Base-by-base conservation (phyloP, 306 rosid species). In the Casuarina equisetifolia region DNA sequence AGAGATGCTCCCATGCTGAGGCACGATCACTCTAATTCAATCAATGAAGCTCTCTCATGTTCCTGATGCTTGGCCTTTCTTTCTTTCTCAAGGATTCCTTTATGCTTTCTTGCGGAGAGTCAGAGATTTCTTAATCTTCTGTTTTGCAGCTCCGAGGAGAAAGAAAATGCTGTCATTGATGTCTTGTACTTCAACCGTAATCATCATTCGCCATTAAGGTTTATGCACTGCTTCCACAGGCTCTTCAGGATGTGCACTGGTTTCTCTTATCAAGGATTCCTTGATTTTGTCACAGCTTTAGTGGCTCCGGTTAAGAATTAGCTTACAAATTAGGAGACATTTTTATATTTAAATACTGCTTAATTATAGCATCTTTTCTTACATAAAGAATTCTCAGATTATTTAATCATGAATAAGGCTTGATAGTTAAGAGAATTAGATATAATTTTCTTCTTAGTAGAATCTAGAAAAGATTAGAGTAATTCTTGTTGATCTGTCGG, bases 1-100 rank as follows among this genome's bases (percentile, higher is more conserved):
- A 69, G 46, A 43, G 78, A 74, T 70, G 69, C 63, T 50, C 53
- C 84, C 86, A 83, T 83, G 88, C 82, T 84, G 71, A 80, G 78
- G 78, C 79, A 72, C 78, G 32, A 59, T 81, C 63, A 68, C 80
- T 74, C 76, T 67, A 72, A 51, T 85, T 71, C 79, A 50, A 35
- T 71, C 43, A 48, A 71, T 71, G 12, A 35, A 71, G 13, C 58
- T 71, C 59, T 25, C 58, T 35, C 58, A 49, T 51, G 4, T 13
- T 43, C 17, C 74, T 43, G 5, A 20, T 70, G 66, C 69, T 9
- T 55, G 43, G 52, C 32, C 57, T 71, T 57, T 78, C 13, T 62
- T 36, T 36, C n/a, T 5, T 4, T 36, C 32, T 62, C 69, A 36
- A 35, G 13, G 69, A 4, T 63, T 40, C 32, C 71, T 66, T 66